Evolutionary conservation across 2,329 filamentous ascomycete species (phyloP), one percentile per base, ranked within the genome.

Genomic region (Cladorrhinum sp.): DNA sequence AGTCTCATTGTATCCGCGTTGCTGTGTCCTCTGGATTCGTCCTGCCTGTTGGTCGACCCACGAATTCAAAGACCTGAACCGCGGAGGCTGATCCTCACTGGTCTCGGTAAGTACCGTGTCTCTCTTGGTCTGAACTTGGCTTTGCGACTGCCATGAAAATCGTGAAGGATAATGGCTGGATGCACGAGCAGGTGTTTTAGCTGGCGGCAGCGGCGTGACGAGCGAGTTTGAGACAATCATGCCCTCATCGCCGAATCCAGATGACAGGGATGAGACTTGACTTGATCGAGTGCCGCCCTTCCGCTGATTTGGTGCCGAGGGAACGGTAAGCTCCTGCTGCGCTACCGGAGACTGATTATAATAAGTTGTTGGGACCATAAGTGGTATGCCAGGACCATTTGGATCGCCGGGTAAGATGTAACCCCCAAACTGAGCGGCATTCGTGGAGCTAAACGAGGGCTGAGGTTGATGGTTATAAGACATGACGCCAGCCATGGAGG

Each of bases 21-120:
- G 75, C 65, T 78, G 75, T 1, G 77, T 79, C 24, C 79, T 76
- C 66, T 78, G 79, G 27, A 85, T 70, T 2, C 83, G 78, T 2
- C 80, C 80, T 8, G 80, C 81, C 71, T 89, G 86, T 68, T 89
- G 85, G 65, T 81, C 80, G 1, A 89, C 85, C 86, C 86, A 89
- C 27, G 84, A 86, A 59, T 77, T 79, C 59, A 89, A 77, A 6
- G 77, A 80, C 36, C 83, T 79, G 70, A 87, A 88, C 3, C 81
- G 79, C 13, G 82, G 76, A 4, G 82, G 79, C 50, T 73, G 71
- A 62, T 86, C 83, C 32, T 85, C 79, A 55, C 81, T 84, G 3
- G 78, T 75, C 55, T 78, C 74, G 0, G 83, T 85, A 65, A 80
- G 83, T 2, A 81, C 71, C 0, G 82, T 85, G 50, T 84, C 81